phyloP scores from a whole-genome alignment of 306 rosid genomes.

The Prinsepia uniflora region DNA sequence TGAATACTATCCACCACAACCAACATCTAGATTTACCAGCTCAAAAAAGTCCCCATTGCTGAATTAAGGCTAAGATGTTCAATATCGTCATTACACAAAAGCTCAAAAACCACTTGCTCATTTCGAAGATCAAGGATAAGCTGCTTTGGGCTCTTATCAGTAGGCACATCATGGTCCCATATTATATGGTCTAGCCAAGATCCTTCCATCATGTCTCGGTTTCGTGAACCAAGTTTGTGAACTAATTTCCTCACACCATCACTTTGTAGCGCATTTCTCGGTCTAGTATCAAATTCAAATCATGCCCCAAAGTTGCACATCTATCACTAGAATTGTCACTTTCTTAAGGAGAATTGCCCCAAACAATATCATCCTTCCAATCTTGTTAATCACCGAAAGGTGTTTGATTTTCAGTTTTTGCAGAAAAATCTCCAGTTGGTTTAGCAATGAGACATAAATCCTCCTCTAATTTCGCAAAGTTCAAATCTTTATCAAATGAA shows the following conservation, averaged over 20 bases:
- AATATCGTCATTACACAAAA: conserved; percentile 58
- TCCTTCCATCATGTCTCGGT: conserved; percentile 63
- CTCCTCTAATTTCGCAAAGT: conserved; percentile 47
- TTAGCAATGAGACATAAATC: conserved; percentile 54
- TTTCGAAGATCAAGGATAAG: conserved; percentile 86
- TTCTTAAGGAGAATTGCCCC: conserved; percentile 70
- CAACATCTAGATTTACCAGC: conserved; percentile 48
- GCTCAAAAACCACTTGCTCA: conserved; percentile 87
- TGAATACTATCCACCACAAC: conserved; percentile 75
- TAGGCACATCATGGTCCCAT: conserved; percentile 50
- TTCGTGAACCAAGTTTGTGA: conserved; percentile 48
- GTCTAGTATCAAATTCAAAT: conserved; percentile 39
- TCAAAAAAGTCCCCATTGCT: conserved; percentile 55
- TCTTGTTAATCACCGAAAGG: conserved; percentile 59
- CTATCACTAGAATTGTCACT: conserved; percentile 41
- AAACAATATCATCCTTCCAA: conserved; percentile 70
- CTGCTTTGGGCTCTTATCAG: conserved; percentile 61
- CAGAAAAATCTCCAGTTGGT: conserved; percentile 37
- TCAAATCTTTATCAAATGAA: conserved; percentile 42
- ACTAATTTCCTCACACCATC: conserved; percentile 39
- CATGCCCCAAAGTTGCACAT: conserved; percentile 48
- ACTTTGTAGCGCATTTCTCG: conserved; percentile 37
- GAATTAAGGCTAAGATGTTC: conserved; percentile 61
- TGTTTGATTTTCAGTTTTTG: conserved; percentile 26
- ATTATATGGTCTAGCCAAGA: conserved; percentile 77